Conservation (phyloP, 176 grass and related monocot genomes). For the Ananas comosus region DNA sequence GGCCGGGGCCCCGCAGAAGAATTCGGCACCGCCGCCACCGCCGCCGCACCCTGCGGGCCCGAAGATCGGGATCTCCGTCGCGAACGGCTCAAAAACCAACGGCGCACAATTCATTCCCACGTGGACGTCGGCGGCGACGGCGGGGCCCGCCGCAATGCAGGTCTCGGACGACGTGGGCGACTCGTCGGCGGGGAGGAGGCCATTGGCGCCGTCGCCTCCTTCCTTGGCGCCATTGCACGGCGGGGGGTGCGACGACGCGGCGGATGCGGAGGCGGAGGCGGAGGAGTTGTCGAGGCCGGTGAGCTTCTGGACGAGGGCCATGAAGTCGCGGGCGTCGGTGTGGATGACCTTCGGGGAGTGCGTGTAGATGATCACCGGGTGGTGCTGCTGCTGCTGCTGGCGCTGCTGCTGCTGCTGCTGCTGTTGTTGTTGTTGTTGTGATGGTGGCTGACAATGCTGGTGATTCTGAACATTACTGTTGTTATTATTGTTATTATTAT, state of each 20-base stretch:
- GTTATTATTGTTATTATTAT: neutral
- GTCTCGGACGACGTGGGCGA: constrained; percentile 39
- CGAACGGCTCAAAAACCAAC: constrained; percentile 21
- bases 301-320: constrained; percentile 73
- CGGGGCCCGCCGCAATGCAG: constrained; percentile 3
- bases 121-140: constrained; percentile 8
- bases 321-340: constrained; percentile 45
- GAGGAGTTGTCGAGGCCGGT: constrained; percentile 32
- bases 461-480: neutral
- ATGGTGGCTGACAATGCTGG: neutral
- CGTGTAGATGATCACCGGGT: constrained; percentile 60
- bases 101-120: neutral
- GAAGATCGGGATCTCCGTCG: constrained; percentile 39
- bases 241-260: neutral
- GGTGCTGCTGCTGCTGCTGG: neutral
- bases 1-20: constrained; percentile 25
- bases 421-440: neutral
- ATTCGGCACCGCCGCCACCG: neutral
- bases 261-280: neutral
- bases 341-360: constrained; percentile 63
- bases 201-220: neutral
- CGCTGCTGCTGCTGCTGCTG: neutral
- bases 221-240: neutral
- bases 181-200: constrained; percentile 20
- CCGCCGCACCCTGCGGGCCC: neutral